These are phyloP conservation scores for Micromonas commoda DNA, from an alignment of 139 green algal genomes.

Conservation along the genomic window DNA sequence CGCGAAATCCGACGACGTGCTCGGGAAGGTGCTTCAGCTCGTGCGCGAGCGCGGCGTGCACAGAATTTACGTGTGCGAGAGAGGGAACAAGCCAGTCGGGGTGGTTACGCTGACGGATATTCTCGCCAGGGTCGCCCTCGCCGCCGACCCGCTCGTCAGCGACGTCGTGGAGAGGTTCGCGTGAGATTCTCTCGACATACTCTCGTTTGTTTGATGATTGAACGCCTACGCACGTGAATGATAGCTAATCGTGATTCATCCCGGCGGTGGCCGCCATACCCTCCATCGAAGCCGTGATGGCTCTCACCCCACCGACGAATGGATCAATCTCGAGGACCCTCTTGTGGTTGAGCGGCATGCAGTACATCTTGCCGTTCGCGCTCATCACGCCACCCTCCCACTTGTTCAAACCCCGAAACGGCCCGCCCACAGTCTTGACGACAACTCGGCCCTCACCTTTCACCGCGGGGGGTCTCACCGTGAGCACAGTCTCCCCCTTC, in stretches of 20 bases:
- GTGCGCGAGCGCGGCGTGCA: neutral
- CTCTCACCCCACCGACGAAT: neutral
- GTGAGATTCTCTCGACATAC: too few relatives aligned
- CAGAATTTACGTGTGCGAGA: constrained; percentile 3
- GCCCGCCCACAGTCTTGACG: constrained; percentile 10
- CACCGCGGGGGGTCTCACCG: neutral
- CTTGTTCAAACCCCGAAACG: constrained; percentile 19
- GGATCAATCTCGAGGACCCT: neutral
- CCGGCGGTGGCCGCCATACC: neutral
- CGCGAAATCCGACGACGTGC: neutral
- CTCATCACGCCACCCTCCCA: constrained; percentile 31
- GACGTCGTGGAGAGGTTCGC: neutral
- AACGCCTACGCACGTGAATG: too few relatives aligned
- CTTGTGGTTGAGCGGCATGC: constrained; percentile 4
- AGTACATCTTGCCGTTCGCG: constrained; percentile 27
- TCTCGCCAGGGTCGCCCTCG: neutral
- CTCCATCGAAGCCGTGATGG: neutral
- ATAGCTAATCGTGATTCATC: neutral
- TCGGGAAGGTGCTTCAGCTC: neutral
- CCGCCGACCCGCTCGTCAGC: neutral
- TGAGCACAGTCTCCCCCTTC: constrained; percentile 20
- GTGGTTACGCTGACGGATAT: constrained; percentile 21
- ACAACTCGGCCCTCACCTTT: too few relatives aligned
- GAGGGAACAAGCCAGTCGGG: neutral
- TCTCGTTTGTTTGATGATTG: too few relatives aligned